These are phyloP conservation scores for Talaromyces verruculosus DNA, from an alignment of 2,329 filamentous ascomycete genomes.

Conservation along the genomic window DNA sequence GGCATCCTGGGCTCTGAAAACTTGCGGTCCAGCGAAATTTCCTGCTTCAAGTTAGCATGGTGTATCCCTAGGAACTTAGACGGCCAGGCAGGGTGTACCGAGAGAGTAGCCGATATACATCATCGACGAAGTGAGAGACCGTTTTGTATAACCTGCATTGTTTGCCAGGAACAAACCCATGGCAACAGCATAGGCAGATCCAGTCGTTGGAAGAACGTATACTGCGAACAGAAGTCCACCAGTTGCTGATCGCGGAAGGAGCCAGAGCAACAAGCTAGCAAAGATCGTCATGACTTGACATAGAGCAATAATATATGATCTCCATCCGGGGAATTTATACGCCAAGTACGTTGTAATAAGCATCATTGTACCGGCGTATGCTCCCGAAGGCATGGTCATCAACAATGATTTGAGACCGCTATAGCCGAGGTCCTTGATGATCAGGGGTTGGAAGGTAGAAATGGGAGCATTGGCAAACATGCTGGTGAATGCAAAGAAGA, in stretches of 20 bases:
- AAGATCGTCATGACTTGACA: neutral
- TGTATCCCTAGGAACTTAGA: neutral
- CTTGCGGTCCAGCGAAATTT: neutral
- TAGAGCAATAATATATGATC: neutral
- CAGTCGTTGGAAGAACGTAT: neutral
- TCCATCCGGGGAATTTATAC: neutral
- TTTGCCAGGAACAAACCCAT: conserved; percentile 12
- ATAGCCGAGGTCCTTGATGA: neutral
- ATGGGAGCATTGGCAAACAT: conserved; percentile 12
- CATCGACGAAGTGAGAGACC: neutral
- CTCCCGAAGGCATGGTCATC: neutral
- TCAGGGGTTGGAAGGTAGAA: neutral
- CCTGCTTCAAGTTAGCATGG: neutral
- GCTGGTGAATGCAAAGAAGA: neutral
- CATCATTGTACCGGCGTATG: neutral
- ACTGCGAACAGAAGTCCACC: conserved; percentile 3
- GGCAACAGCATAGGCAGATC: neutral
- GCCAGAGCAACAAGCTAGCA: neutral
- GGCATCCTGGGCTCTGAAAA: conserved; percentile 5
- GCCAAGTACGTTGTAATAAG: neutral
- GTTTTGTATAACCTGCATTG: conserved; percentile 13
- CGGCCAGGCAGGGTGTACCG: neutral
- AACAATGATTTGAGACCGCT: neutral
- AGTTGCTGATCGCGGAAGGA: neutral
- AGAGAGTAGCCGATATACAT: conserved; percentile 3